Conservation (phyloP, 192 early-diverging fungal genomes). For the Entrophospora sp. region DNA sequence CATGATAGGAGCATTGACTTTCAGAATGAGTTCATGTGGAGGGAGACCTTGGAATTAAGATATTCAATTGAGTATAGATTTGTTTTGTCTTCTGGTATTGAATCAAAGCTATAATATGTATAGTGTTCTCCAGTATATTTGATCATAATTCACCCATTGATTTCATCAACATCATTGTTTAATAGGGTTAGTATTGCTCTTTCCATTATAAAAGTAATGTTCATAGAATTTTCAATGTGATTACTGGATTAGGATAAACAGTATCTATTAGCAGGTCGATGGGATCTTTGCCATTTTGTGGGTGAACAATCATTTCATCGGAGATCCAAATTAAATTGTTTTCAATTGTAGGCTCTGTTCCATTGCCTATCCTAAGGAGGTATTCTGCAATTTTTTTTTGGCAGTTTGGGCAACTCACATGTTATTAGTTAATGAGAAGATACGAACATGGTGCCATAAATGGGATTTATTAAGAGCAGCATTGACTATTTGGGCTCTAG, state of each 20-base stretch:
- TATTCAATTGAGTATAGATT: slow-evolving; percentile 19
- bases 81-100: neutral
- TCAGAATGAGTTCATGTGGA: slow-evolving; percentile 21
- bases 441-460: slow-evolving; percentile 19
- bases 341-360: neutral
- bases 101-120: slow-evolving; percentile 2
- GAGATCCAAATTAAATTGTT: neutral
- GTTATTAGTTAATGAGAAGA: slow-evolving; percentile 17
- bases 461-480: slow-evolving; percentile 13
- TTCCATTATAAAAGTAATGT: neutral
- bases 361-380: slow-evolving; percentile 6
- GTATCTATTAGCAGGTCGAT: neutral
- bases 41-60: slow-evolving; percentile 17
- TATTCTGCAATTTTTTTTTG: slow-evolving; percentile 6
- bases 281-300: neutral
- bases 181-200: slow-evolving; percentile 15
- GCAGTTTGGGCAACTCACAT: slow-evolving; percentile 16
- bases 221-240: neutral
- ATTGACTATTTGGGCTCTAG: slow-evolving; percentile 4
- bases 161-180: slow-evolving; percentile 18
- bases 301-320: neutral
- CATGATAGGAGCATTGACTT: slow-evolving; percentile 15
- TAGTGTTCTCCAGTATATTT: neutral
- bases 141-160: slow-evolving; percentile 9
- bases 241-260: slow-evolving; percentile 17